Base-by-base conservation (phyloP, 306 rosid species). In the Quercus dentata region DNA sequence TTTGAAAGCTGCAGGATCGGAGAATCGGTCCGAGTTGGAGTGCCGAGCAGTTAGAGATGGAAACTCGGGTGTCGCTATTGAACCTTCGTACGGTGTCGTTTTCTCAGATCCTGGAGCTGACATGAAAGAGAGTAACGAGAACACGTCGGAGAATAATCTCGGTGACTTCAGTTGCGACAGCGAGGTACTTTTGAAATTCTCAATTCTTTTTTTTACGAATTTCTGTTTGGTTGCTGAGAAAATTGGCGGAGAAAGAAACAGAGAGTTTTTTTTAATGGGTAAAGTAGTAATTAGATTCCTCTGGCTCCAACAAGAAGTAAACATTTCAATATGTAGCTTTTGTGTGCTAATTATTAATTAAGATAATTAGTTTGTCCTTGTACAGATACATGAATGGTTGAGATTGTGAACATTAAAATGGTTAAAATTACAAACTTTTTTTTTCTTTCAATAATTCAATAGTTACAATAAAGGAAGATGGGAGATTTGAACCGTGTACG, bases 121-220 rank as follows among this genome's bases (percentile, higher is more conserved):
- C 75, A 11, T 41, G 62, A 75, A 78, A 72, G 87, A 80, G 23
- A 64, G 76, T 51, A 19, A 79, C 14, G 83, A 80, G 61, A 85
- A 88, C 70, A 71, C 90, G 23, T 74, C 86, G 38, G 88, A 88
- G 80, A 84, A 82, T 76, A 82, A 84, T 82, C 82, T 85, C 63
- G 85, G 83, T 23, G 86, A 82, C 52, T 86, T 82, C 62, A 80
- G 87, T 78, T 86, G 86, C 28, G 90, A 83, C 52, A 80, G 89
- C 55, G 94, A 90, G 94, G 94, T 88, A 83, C 52, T 33, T 49
- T 11, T 19, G 15, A 41, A 8, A 49, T 12, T 49, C 13, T 49
- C 14, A 2, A 2, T 49, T 12, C 15, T 10, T 49, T 49, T 46
- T 49, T 58, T 74, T 35, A 35, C 15, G 25, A 19, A 19, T 2